phyloP scores from a whole-genome alignment of 108 stramenopile species.

The Aurantiochytrium sp. region DNA sequence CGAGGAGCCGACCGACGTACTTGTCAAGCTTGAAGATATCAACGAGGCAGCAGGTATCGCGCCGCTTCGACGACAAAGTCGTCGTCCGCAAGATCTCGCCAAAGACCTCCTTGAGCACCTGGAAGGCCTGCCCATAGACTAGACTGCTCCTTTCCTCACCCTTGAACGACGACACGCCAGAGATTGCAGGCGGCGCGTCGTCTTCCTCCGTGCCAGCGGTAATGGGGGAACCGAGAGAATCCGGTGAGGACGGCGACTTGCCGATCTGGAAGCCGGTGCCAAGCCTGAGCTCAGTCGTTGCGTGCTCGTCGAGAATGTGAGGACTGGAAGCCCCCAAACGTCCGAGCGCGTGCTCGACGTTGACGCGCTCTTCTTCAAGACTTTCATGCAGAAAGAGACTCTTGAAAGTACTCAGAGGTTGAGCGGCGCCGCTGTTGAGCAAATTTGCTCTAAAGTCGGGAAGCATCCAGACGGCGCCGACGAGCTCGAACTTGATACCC shows the following conservation, averaged over 20 bases:
- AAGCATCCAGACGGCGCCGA: conserved; percentile 6
- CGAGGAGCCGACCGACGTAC: not conserved
- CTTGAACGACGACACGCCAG: not conserved
- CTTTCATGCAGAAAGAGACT: not conserved
- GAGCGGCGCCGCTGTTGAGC: not conserved
- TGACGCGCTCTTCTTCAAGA: not conserved
- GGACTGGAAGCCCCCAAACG: not conserved
- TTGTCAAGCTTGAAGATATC: not conserved
- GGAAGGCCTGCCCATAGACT: not conserved
- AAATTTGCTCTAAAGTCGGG: conserved; percentile 12
- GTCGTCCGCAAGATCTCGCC: not conserved
- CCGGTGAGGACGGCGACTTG: too few species aligned
- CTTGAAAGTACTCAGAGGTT: not conserved
- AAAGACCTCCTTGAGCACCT: conserved; percentile 17
- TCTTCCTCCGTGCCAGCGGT: not conserved
- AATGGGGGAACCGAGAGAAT: too few species aligned
- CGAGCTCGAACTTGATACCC: not conserved
- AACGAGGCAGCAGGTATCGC: not conserved
- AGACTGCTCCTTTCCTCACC: not conserved
- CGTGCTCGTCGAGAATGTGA: not conserved
- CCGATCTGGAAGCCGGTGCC: too few species aligned
- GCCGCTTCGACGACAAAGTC: not conserved
- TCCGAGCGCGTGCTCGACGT: not conserved
- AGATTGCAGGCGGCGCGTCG: not conserved
- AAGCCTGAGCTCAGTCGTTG: not conserved